Base-by-base conservation (phyloP, 1,284 basidiomycete species). In the Rhodofomes roseus region DNA sequence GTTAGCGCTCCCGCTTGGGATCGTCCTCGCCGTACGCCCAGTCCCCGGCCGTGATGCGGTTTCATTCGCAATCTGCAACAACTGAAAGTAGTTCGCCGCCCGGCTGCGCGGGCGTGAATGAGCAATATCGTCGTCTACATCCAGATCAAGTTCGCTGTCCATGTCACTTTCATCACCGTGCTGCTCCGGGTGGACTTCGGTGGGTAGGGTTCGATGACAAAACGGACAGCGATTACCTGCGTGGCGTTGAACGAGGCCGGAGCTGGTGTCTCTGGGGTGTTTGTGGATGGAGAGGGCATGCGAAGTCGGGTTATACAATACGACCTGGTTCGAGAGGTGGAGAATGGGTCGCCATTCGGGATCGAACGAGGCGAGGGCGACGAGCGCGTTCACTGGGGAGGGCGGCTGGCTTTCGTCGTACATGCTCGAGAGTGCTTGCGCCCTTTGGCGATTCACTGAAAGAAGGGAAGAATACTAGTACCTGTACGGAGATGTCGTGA, bases 291-390 rank as follows among this genome's bases (percentile, higher is more conserved):
- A 83, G 14, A 96, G 78, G 0, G 92, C 93, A 71, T 95, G 92
- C 0, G 90, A 93, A 0, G 84, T 87, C 0, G 93, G 86, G 69
- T 95, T 92, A 75, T 95, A 96, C 20, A 95, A 81, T 29, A 96
- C 93, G 56, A 95, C 86, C 70, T 95, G 92, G 72, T 93, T 90
- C 0, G 90, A 87, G 5, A 85, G 84, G 57, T 90, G 89, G 23
- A 90, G 77, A 62, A 92, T 89, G 4, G 88, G 84, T 56, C 81
- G 86, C 89, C 89, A 91, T 56, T 76, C 74, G 22, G 62, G 66
- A 50, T 69, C 70, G n/a, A 67, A 55, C 16, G 68, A 63, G 4
- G 64, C 62, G 7, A 71, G 55, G 3, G 70, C 64, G 20, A 69
- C 55, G 25, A 67, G 60, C 16, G 65, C 63, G 41, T 60, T 62